A percentile compares a stretch with the other conserved stretches of the same genome.
Evolutionary conservation across 306 rosid species (phyloP).

Genomic region (Castanospermum australe): DNA sequence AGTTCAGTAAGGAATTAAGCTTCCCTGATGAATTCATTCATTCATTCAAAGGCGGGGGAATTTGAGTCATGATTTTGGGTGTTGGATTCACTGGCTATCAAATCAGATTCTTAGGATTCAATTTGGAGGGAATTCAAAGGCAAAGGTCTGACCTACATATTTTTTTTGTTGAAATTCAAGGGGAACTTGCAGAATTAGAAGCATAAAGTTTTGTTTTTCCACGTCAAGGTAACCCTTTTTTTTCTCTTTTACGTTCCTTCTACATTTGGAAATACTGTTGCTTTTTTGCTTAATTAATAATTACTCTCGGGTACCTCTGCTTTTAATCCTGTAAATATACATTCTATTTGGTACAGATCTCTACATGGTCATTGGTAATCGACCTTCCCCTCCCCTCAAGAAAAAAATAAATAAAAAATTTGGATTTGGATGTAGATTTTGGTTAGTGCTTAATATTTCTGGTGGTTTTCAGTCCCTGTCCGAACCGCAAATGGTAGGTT

Average conservation of each 20-base stretch:
- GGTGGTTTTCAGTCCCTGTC: background rate
- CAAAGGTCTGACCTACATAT: background rate
- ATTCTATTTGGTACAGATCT: conserved; percentile 21
- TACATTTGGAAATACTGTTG: conserved; percentile 10
- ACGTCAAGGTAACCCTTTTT: conserved; percentile 28
- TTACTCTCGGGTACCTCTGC: background rate
- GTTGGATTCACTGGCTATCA: background rate
- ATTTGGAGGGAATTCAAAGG: background rate
- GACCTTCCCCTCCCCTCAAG: background rate
- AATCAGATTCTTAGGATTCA: background rate
- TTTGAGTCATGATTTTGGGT: background rate
- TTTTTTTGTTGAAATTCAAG: background rate
- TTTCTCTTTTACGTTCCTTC: background rate
- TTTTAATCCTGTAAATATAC: background rate
- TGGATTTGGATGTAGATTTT: conserved; percentile 5
- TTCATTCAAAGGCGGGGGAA: background rate
- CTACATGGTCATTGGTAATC: background rate
- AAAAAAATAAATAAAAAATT: background rate
- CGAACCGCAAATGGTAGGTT: background rate
- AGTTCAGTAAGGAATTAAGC: background rate
- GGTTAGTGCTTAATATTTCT: background rate
- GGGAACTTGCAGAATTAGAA: conserved; percentile 5
- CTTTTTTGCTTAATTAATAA: background rate
- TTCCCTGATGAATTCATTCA: background rate
- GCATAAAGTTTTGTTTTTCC: conserved; percentile 5